phyloP scores from a whole-genome alignment of 1,139 yeast species.

The Arxiozyma slooffiae region DNA sequence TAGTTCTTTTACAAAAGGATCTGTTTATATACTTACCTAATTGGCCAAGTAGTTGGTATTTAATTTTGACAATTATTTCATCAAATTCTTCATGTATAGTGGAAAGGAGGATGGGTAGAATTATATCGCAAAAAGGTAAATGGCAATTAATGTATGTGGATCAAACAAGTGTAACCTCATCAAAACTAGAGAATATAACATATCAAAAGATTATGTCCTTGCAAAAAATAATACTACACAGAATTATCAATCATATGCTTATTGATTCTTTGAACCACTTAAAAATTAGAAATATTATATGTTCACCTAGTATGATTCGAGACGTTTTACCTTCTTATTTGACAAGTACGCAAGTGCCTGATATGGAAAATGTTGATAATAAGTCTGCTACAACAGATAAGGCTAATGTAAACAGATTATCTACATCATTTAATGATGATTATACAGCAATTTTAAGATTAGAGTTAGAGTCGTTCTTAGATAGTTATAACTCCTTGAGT shows the following conservation, averaged over 20 bases:
- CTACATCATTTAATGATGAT: constrained; percentile 6
- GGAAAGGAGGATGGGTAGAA: constrained; percentile 46
- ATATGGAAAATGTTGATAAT: constrained; percentile 4
- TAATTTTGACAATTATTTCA: constrained; percentile 42
- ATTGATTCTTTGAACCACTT: constrained; percentile 45
- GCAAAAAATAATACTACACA: constrained; percentile 46
- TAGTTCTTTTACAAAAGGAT: constrained; percentile 31
- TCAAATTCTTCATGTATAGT: constrained; percentile 42
- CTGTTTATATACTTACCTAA: constrained; percentile 48
- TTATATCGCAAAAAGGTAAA: constrained; percentile 49
- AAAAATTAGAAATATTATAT: constrained; percentile 24
- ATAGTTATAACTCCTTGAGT: constrained; percentile 24
- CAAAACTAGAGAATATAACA: constrained; percentile 32
- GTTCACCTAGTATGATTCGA: constrained; percentile 13
- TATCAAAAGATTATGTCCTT: constrained; percentile 44
- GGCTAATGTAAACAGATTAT: background rate
- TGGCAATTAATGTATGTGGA: constrained; percentile 51
- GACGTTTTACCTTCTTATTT: constrained; percentile 20
- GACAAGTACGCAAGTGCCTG: background rate
- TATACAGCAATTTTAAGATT: constrained; percentile 18
- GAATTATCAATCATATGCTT: constrained; percentile 54
- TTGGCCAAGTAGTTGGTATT: constrained; percentile 69
- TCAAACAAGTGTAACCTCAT: constrained; percentile 22
- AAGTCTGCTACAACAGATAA: background rate
- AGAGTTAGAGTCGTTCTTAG: constrained; percentile 27